Conservation (phyloP, 148 eudicot species). For the Cornus suecica region DNA sequence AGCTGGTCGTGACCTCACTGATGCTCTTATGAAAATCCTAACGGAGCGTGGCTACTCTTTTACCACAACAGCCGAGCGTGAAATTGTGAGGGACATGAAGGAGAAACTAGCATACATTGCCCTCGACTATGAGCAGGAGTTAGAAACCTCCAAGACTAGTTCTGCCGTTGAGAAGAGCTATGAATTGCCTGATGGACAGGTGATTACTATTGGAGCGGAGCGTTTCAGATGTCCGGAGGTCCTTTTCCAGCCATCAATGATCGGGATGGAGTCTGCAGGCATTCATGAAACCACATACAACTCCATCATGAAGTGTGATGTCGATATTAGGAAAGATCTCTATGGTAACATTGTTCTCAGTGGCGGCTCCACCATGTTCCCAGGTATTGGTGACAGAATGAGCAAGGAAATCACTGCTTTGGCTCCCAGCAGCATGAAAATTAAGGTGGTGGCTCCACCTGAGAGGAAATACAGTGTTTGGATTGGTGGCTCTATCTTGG, state of each 20-base stretch:
- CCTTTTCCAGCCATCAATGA: constrained; percentile 69
- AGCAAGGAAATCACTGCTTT: constrained; percentile 57
- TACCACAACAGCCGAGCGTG: constrained; percentile 56
- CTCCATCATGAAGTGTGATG: constrained; percentile 51
- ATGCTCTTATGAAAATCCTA: constrained; percentile 52
- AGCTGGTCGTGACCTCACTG: constrained; percentile 62
- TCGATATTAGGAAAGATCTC: constrained; percentile 45
- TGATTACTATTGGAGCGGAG: constrained; percentile 58
- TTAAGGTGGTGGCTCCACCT: constrained; percentile 52
- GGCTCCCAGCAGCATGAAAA: constrained; percentile 56
- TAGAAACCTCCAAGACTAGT: constrained; percentile 57
- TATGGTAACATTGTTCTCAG: constrained; percentile 57
- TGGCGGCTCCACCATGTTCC: constrained; percentile 65
- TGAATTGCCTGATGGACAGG: constrained; percentile 64
- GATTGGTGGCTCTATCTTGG: constrained; percentile 55
- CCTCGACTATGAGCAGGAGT: constrained; percentile 57
- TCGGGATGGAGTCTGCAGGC: constrained; percentile 62
- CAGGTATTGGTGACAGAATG: constrained; percentile 59
- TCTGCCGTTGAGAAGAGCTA: constrained; percentile 64
- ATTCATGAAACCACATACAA: constrained; percentile 56
- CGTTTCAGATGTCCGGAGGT: constrained; percentile 74
- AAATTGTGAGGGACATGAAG: constrained; percentile 62
- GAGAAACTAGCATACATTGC: constrained; percentile 56
- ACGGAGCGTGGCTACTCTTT: constrained; percentile 58
- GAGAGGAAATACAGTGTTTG: constrained; percentile 60